Base-by-base conservation (phyloP, 78 protist species). In the Capsaspora owczarzaki region DNA sequence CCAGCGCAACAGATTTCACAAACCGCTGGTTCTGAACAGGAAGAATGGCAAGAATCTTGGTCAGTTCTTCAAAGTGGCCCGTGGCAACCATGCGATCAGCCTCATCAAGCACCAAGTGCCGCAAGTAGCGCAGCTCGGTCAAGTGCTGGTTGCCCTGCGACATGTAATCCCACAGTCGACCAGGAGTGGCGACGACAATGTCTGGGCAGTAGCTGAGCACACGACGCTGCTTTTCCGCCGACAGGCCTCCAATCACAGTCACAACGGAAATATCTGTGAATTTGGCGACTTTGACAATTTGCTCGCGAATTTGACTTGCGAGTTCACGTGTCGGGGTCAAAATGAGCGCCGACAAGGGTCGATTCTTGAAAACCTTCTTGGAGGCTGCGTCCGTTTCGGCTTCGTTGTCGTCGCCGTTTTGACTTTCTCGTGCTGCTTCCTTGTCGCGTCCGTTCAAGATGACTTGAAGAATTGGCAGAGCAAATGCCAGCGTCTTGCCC, bases 241-340 rank as follows among this genome's bases (percentile, higher is more conserved):
- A 23, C 61, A 87, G 33, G 43, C 93, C 93, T 1, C 93, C 93
- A 29, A 84, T 82, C 12, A 88, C 2, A 19, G 71, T n/a, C 33
- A 47, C 47, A 2, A 40, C 19, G 31, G 12, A 47, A 35, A 22
- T 41, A 16, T 49, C 16, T 49, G 56, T 16, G 16, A 10, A 49
- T 29, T 56, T 3, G 20, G 66, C 66, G n/a, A 12, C n/a, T 4
- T 63, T 23, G 12, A 3, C 4, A 14, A 40, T 12, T 4, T 23
- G 81, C 29, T 6, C 0, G 35, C 43, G 0, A 0, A 88, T 71
- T 37, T 91, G 95, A 20, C 56, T 27, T 20, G 96, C 94, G 0
- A 93, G 87, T 81, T 93, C 96, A 3, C 96, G 89, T 0, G 93
- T 89, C 10, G 94, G 96, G 16, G 82, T 1, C 38, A 93, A 0